Percentiles rank a stretch among this genome's conserved stretches.
phyloP scores from a whole-genome alignment of 2,329 filamentous ascomycete species.

The Xylaria sp. region DNA sequence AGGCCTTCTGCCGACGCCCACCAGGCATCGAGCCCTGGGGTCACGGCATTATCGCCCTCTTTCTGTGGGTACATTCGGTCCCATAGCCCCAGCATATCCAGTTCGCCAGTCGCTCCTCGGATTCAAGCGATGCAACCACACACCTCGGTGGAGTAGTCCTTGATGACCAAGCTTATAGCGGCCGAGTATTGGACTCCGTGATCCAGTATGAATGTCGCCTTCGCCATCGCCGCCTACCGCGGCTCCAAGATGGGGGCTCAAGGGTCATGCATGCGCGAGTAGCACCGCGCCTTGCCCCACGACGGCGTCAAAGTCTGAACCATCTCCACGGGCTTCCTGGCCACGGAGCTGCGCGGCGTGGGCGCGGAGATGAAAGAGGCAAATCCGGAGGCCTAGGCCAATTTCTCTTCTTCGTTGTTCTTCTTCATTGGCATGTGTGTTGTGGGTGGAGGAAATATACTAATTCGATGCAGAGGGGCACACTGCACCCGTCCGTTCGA shows the following conservation, averaged over 20 bases:
- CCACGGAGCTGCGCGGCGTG: conserved; percentile 46
- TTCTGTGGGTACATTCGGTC: neutral
- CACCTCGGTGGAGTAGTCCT: too few species aligned
- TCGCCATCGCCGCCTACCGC: conserved; percentile 38
- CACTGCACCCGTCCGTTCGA: conserved; percentile 29
- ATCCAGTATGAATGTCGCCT: too few species aligned
- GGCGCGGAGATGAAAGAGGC: conserved; percentile 26
- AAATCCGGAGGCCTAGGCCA: conserved; percentile 6
- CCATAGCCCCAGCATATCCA: neutral
- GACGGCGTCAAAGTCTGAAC: conserved; percentile 55
- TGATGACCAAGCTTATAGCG: too few species aligned
- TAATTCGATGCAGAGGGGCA: conserved; percentile 26
- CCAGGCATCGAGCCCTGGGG: too few species aligned
- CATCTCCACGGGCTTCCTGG: conserved; percentile 52
- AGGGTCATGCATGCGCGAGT: conserved; percentile 54
- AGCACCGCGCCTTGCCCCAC: conserved; percentile 43
- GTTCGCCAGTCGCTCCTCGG: neutral
- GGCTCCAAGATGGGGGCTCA: conserved; percentile 47
- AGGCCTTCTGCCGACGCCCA: too few species aligned
- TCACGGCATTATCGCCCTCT: too few species aligned
- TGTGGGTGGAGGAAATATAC: neutral
- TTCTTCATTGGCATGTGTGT: too few species aligned
- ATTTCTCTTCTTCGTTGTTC: neutral
- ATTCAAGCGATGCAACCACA: too few species aligned
- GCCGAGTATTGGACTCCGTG: too few species aligned